Percentiles rank a stretch among this genome's conserved stretches.
Evolutionary conservation across 345 rosid genomes (phyloP).

Genomic region (Litchi chinensis): DNA sequence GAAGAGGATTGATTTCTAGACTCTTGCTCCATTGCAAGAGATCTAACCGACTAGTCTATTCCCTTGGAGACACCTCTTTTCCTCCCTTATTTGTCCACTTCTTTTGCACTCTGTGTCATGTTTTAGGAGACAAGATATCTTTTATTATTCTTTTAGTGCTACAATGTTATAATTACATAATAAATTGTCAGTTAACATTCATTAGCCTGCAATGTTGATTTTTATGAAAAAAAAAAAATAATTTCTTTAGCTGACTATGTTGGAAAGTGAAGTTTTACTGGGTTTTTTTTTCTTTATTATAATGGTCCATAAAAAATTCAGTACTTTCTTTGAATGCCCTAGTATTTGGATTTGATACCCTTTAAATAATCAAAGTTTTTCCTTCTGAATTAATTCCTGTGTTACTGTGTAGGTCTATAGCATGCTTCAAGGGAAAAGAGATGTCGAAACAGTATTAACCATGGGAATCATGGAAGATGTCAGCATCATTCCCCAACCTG

Average conservation of each 20-base stretch:
- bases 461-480: constrained; percentile 99
- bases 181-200: neutral
- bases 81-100: neutral
- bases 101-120: neutral
- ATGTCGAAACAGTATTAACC: constrained; percentile 86
- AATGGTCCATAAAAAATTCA: neutral
- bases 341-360: neutral
- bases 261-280: neutral
- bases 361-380: constrained; percentile 14
- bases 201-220: neutral
- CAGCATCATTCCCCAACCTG: constrained; percentile 93
- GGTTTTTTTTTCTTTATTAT: neutral
- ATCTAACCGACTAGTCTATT: neutral
- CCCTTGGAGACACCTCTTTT: neutral
- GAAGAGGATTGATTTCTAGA: neutral
- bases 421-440: constrained; percentile 94
- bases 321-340: neutral
- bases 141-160: neutral
- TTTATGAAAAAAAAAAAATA: neutral
- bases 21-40: neutral
- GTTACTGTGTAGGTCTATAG: constrained; percentile 65
- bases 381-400: constrained; percentile 17
- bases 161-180: neutral
- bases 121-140: neutral
- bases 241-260: neutral